Evolutionary conservation across 2,329 filamentous ascomycete genomes (phyloP).

Genomic region (Penicillium sp.): DNA sequence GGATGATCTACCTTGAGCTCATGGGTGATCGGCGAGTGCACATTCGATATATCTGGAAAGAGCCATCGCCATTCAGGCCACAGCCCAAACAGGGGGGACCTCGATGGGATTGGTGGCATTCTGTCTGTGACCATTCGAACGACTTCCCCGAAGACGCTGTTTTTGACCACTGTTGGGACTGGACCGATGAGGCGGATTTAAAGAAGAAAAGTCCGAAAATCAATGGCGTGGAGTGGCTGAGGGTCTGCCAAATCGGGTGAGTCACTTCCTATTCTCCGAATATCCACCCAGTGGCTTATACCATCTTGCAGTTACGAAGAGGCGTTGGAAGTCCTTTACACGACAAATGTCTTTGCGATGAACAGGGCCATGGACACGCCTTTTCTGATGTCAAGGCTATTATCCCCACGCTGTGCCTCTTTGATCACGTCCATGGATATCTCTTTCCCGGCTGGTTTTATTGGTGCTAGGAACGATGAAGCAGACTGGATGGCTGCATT

Average conservation of each 20-base stretch:
- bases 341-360: conserved; percentile 2
- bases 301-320: conserved; percentile 1
- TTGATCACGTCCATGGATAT: conserved; percentile 1
- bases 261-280: not conserved
- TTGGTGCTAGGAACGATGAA: not conserved
- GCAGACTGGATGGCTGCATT: not conserved
- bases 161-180: not conserved
- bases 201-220: not conserved
- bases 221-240: conserved; percentile 1
- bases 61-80: conserved; percentile 6
- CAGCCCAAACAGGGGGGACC: not conserved
- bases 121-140: conserved; percentile 1
- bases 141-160: not conserved
- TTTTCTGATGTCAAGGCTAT: conserved; percentile 1
- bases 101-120: conserved; percentile 6
- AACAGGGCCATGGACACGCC: not conserved
- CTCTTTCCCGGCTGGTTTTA: not conserved
- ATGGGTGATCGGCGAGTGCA: conserved; percentile 7
- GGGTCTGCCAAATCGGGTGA: conserved; percentile 1
- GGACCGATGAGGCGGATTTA: not conserved
- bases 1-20: conserved; percentile 8
- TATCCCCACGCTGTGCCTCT: not conserved
- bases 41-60: conserved; percentile 4
- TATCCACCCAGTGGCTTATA: not conserved
- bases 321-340: conserved; percentile 2